Conservation (phyloP, 2,329 filamentous ascomycete species). For the Trichoderma guizhouense region DNA sequence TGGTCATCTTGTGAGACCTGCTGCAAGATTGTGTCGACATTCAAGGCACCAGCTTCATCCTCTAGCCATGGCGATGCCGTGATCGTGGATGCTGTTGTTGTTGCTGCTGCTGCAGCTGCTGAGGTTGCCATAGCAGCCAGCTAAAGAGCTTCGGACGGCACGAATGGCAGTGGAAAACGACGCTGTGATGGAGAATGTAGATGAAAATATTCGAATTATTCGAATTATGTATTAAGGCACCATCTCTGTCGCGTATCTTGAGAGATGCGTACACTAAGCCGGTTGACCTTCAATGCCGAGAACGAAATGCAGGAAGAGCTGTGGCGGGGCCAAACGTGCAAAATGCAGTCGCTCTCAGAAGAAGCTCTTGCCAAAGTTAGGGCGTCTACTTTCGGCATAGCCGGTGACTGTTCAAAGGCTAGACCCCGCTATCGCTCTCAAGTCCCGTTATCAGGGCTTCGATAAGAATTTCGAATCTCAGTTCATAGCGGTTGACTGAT, state of each 20-base stretch:
- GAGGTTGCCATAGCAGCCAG: constrained; percentile 4
- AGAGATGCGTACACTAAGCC: not conserved
- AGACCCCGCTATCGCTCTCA: constrained; percentile 13
- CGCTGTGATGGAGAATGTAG: not conserved
- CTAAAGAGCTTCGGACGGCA: not conserved
- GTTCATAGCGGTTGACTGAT: not conserved
- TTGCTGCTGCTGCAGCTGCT: not conserved
- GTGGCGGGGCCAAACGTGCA: constrained; percentile 1
- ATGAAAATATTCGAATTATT: not conserved
- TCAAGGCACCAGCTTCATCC: constrained; percentile 28
- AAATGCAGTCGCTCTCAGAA: constrained; percentile 4
- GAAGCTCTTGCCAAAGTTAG: constrained; percentile 8
- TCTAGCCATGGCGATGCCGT: constrained; percentile 13
- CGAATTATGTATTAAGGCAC: not conserved
- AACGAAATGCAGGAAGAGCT: not conserved
- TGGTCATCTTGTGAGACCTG: constrained; percentile 39
- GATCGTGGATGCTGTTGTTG: not conserved
- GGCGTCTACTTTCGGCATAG: not conserved
- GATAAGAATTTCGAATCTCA: constrained; percentile 14
- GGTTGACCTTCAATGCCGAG: not conserved
- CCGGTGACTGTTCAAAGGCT: not conserved
- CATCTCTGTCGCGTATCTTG: not conserved
- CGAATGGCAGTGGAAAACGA: not conserved
- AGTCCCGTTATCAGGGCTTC: constrained; percentile 10
- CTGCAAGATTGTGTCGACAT: constrained; percentile 28